These are phyloP conservation scores for Periconia macrospinosa DNA, from an alignment of 2,329 filamentous ascomycete genomes.

Conservation along the genomic window DNA sequence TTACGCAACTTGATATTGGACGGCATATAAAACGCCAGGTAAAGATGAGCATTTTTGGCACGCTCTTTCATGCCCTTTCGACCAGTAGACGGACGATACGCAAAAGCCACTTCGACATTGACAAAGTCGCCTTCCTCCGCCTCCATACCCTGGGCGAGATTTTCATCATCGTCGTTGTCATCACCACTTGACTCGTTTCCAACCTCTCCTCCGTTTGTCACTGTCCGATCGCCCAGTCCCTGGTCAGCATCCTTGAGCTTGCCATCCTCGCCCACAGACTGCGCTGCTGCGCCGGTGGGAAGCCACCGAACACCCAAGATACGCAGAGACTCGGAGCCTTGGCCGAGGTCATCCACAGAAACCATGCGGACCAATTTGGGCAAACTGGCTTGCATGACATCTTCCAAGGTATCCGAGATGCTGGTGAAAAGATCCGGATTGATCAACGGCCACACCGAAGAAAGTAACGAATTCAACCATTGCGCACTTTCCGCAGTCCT, in stretches of 20 bases:
- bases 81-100: constrained; percentile 67
- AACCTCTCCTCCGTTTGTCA: constrained; percentile 48
- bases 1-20: constrained; percentile 56
- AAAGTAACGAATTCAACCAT: constrained; percentile 72
- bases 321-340: constrained; percentile 71
- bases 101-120: constrained; percentile 74
- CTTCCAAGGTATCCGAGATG: constrained; percentile 71
- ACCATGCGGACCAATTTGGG: constrained; percentile 73
- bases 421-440: constrained; percentile 74
- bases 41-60: constrained; percentile 72
- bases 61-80: constrained; percentile 63
- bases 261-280: constrained; percentile 62
- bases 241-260: constrained; percentile 54
- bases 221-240: constrained; percentile 54
- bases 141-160: constrained; percentile 65
- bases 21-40: constrained; percentile 71
- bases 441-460: constrained; percentile 72
- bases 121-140: constrained; percentile 78
- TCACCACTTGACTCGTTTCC: constrained; percentile 39
- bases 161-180: constrained; percentile 26
- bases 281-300: constrained; percentile 68
- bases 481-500: constrained; percentile 65
- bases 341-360: constrained; percentile 73
- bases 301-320: constrained; percentile 74
- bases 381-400: constrained; percentile 77